Conservation (phyloP, 140 eudicot genomes). For the Senecio squalidus region DNA sequence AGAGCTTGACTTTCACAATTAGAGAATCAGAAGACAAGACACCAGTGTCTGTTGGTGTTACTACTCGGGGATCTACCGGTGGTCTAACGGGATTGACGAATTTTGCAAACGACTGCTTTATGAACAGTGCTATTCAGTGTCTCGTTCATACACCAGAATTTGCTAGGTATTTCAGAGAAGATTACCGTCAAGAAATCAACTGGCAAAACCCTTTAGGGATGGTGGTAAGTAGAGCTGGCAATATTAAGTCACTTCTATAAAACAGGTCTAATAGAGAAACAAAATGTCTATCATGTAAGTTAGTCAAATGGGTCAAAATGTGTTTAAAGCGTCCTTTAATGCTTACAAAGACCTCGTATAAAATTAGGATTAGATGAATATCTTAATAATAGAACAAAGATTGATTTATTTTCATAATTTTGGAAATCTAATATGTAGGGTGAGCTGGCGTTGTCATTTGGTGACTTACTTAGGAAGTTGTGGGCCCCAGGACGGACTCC, state of each 20-base stretch:
- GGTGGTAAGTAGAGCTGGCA: slow-evolving; percentile 69
- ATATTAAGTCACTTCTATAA: neutral
- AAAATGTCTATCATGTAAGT: neutral
- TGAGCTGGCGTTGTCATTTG: slow-evolving; percentile 94
- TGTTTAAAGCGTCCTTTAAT: neutral
- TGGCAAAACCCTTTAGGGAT: slow-evolving; percentile 95
- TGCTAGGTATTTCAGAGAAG: slow-evolving; percentile 82
- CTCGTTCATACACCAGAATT: slow-evolving; percentile 98
- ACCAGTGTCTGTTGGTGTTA: slow-evolving; percentile 60
- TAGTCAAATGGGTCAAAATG: neutral
- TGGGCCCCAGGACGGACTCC: slow-evolving; percentile 98
- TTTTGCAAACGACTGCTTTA: slow-evolving; percentile 93
- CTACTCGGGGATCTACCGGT: slow-evolving; percentile 82
- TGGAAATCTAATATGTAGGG: slow-evolving; percentile 52
- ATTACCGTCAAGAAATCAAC: slow-evolving; percentile 84
- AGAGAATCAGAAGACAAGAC: slow-evolving; percentile 52
- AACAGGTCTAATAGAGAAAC: neutral
- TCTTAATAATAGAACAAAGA: slow-evolving; percentile 37
- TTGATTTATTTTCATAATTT: slow-evolving; percentile 4
- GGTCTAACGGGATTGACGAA: slow-evolving; percentile 90
- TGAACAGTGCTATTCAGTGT: slow-evolving; percentile 98
- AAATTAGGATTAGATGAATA: neutral
- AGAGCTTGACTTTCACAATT: slow-evolving; percentile 34
- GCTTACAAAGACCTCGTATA: neutral
- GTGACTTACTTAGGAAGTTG: slow-evolving; percentile 83